Base-by-base conservation (phyloP, 257 asterid genomes). In the Asclepias syriaca region DNA sequence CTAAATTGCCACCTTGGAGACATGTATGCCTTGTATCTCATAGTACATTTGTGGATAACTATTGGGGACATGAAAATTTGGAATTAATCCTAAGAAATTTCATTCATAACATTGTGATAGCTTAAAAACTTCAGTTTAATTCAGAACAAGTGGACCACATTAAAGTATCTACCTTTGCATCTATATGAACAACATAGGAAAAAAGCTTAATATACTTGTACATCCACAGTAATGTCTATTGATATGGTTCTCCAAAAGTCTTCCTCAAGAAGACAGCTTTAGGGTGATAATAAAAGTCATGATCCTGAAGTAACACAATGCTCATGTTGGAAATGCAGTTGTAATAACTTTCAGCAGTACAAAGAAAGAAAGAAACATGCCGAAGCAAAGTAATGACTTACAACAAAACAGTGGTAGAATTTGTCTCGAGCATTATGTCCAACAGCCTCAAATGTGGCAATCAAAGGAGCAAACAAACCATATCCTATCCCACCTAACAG, bases 381-480 rank as follows among this genome's bases (percentile, higher is more conserved):
- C 15, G 16, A 60, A 14, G 15, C 9, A 19, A 60, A 12, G 8
- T 6, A 61, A 11, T 61, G 6, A 29, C 93, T 82, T 75, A 93
- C 98, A 79, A 54, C 64, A 79, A 93, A 86, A 78, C 98, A 90
- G 72, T 86, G 96, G 80, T 72, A 82, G 65, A 83, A 78, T 72
- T 89, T 90, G 19, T 88, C 81, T 0, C 82, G 72, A 54, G 86
- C 90, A 69, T 81, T 78, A 68, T 75, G 87, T 51, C 96, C 92
- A 54, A 86, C 87, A 58, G 96, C 98, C 83, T 90, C 96, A 70
- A 93, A 93, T 37, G 98, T 90, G 7, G 98, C 96, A 29, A 93
- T 79, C 87, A 90, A 74, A 12, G 98, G 96, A 5, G 94, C 85
- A 11, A 93, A 89, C 74, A 89, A 89, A 1, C 97, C 97, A 8